phyloP scores from a whole-genome alignment of 306 rosid species.

The Begonia peltatifolia region DNA sequence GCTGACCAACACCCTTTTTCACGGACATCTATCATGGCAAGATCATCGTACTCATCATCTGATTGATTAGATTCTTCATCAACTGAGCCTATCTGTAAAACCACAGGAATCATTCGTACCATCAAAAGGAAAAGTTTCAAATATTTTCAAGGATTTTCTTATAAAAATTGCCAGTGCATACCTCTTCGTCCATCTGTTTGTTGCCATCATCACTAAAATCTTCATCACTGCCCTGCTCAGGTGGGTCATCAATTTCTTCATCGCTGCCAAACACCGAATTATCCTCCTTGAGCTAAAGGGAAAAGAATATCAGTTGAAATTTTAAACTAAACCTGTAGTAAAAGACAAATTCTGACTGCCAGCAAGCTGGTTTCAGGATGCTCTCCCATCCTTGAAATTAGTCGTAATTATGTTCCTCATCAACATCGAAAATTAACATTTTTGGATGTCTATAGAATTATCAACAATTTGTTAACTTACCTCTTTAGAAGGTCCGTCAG shows the following conservation, averaged over 20 bases:
- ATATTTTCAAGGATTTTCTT: background rate
- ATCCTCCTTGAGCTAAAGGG: slow-evolving; percentile 62
- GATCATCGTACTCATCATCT: slow-evolving; percentile 91
- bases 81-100: slow-evolving; percentile 65
- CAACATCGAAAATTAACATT: too few species aligned
- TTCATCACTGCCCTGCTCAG: slow-evolving; percentile 66
- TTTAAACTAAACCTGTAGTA: too few species aligned
- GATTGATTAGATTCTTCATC: slow-evolving; percentile 94
- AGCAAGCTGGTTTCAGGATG: too few species aligned
- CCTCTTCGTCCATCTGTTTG: slow-evolving; percentile 57
- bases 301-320: background rate
- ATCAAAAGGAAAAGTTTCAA: background rate
- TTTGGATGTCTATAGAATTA: background rate
- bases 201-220: slow-evolving; percentile 60
- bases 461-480: slow-evolving; percentile 20
- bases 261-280: slow-evolving; percentile 85
- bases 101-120: too few species aligned
- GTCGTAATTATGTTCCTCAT: too few species aligned
- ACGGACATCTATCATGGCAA: slow-evolving; percentile 56
- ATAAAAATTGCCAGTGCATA: slow-evolving; percentile 9
- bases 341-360: too few species aligned
- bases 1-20: slow-evolving; percentile 51
- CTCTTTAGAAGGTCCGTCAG: slow-evolving; percentile 76
- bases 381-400: too few species aligned
- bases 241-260: slow-evolving; percentile 80